Evolutionary conservation across 2,329 filamentous ascomycete species (phyloP).

Genomic region (Xylariales sp.): DNA sequence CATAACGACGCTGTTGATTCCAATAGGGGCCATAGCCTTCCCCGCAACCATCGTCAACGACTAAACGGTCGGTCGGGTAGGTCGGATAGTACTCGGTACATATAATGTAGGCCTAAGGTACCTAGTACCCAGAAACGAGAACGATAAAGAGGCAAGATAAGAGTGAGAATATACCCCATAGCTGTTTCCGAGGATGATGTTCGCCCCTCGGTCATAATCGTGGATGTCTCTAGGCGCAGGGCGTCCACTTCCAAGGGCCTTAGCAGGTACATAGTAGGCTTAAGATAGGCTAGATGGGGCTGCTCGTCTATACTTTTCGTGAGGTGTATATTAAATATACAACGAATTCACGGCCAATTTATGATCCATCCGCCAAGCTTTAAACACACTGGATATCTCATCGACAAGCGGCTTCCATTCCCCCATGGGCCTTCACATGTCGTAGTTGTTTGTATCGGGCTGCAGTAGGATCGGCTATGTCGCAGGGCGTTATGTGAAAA

Average conservation of each 20-base stretch:
- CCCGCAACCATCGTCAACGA: conserved; percentile 33
- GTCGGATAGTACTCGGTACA: conserved; percentile 20
- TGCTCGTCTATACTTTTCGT: no score
- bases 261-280: not conserved
- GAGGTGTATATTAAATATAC: not conserved
- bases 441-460: not conserved
- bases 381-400: not conserved
- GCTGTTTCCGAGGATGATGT: conserved; percentile 53
- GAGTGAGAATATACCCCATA: conserved; percentile 39
- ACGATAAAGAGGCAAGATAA: conserved; percentile 33
- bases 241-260: conserved; percentile 58
- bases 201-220: conserved; percentile 49
- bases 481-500: not conserved
- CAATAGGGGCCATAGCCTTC: conserved; percentile 4
- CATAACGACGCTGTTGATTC: conserved; percentile 31
- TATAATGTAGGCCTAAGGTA: not conserved
- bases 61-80: conserved; percentile 43
- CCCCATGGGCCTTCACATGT: not conserved
- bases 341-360: not conserved
- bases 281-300: no score
- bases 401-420: not conserved
- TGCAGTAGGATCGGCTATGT: not conserved
- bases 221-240: conserved; percentile 54
- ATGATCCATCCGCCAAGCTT: not conserved
- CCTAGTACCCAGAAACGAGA: not conserved